These are phyloP conservation scores for Suillus discolor DNA, from an alignment of 768 basidiomycete genomes.

Conservation along the genomic window DNA sequence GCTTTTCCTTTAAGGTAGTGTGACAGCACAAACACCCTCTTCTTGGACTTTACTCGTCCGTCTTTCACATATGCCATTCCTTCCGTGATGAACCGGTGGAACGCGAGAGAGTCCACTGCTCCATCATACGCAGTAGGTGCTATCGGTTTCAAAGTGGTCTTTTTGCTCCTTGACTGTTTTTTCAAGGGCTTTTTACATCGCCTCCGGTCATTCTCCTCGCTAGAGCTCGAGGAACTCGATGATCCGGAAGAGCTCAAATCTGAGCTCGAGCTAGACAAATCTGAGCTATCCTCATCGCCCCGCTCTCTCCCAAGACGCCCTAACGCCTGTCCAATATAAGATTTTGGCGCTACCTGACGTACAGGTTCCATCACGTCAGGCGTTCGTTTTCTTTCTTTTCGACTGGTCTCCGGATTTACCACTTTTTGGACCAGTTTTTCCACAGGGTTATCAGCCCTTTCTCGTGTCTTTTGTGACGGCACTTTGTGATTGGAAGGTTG, in stretches of 20 bases:
- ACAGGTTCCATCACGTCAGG: background rate
- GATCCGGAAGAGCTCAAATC: no score
- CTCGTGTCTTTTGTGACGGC: no score
- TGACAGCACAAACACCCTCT: conserved; percentile 25
- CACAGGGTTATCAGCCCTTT: background rate
- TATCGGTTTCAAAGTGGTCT: conserved; percentile 23
- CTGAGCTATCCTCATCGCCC: background rate
- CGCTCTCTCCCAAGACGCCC: background rate
- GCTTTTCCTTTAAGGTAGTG: conserved; percentile 36
- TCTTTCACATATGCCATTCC: conserved; percentile 26
- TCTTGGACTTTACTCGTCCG: conserved; percentile 13
- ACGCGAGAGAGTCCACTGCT: conserved; percentile 18
- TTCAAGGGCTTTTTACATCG: background rate
- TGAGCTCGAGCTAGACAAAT: background rate
- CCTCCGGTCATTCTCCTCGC: background rate
- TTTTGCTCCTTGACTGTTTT: background rate
- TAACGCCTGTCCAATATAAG: background rate
- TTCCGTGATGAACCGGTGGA: conserved; percentile 31
- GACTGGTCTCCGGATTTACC: background rate
- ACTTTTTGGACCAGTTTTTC: background rate
- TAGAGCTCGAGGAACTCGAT: background rate
- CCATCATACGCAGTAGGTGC: conserved; percentile 32
- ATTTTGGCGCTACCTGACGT: background rate
- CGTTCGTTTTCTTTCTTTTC: background rate
- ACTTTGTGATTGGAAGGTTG: no score